These are phyloP conservation scores for Phialophora expanda DNA, from an alignment of 2,329 filamentous ascomycete species.

Conservation along the genomic window DNA sequence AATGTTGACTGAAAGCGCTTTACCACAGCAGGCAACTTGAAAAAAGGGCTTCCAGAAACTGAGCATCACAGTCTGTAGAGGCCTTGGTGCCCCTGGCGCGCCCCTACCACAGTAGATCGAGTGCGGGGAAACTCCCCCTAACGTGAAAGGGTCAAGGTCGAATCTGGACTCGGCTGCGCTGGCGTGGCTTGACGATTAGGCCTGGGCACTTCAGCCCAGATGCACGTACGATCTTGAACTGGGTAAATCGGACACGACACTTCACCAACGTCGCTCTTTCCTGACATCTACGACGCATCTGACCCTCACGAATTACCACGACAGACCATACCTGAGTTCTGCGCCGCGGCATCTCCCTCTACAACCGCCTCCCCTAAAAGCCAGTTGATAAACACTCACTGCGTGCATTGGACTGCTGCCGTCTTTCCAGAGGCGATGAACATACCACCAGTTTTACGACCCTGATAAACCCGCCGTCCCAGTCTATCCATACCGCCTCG, in stretches of 20 bases:
- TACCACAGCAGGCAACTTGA: too few relatives aligned
- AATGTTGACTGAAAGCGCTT: too few relatives aligned
- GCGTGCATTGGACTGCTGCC: background rate
- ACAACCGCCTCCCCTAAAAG: background rate
- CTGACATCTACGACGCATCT: conserved; percentile 1
- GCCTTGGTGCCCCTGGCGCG: background rate
- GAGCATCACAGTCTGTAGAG: background rate
- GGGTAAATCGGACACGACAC: background rate
- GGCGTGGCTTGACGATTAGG: conserved; percentile 5
- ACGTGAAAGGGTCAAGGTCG: background rate
- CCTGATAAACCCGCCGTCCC: background rate
- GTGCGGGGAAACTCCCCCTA: conserved; percentile 3
- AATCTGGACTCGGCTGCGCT: conserved; percentile 11
- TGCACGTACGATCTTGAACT: background rate
- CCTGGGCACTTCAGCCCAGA: background rate
- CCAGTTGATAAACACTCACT: background rate
- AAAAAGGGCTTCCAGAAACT: background rate
- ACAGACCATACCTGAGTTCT: background rate
- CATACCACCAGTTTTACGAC: background rate
- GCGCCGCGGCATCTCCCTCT: background rate
- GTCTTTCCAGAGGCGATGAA: background rate
- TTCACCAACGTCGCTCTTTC: background rate
- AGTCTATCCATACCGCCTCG: background rate
- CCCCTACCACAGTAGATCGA: background rate
- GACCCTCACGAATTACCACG: background rate